These are phyloP conservation scores for Colletotrichum costaricense DNA, from an alignment of 2,329 filamentous ascomycete genomes.

Conservation along the genomic window DNA sequence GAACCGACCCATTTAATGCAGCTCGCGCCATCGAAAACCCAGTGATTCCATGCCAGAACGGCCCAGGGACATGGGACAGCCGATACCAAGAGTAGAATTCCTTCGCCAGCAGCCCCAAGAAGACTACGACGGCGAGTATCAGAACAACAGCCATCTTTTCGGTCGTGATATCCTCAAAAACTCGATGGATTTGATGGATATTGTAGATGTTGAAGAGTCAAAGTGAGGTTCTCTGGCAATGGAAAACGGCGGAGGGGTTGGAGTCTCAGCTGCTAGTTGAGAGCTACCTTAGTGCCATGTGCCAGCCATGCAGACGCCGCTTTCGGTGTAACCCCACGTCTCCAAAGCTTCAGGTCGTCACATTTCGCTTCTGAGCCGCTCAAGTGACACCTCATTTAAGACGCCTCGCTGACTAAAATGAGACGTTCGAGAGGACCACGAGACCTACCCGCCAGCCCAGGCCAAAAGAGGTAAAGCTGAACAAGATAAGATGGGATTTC, in stretches of 20 bases:
- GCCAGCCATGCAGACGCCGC: constrained; percentile 24
- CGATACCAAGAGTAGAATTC: constrained; percentile 41
- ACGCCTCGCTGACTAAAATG: not conserved
- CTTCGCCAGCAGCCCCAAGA: not conserved
- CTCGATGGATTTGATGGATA: not conserved
- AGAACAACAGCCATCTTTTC: not conserved
- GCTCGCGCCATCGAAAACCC: constrained; percentile 43
- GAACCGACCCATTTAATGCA: constrained; percentile 18
- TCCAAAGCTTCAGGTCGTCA: not conserved
- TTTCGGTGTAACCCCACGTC: not conserved
- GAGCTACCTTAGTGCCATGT: constrained; percentile 12
- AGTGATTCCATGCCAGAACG: constrained; percentile 45
- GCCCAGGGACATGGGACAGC: constrained; percentile 47
- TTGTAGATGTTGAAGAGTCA: not conserved
- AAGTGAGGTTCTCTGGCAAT: not conserved
- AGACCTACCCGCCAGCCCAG: not conserved
- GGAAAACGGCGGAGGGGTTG: not conserved
- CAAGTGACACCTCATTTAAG: constrained; percentile 3
- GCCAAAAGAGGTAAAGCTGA: not conserved
- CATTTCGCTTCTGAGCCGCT: not conserved
- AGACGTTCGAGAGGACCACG: not conserved
- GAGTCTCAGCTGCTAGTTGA: constrained; percentile 13
- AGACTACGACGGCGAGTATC: not conserved
- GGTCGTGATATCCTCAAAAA: not conserved
- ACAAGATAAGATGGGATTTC: not conserved